Base-by-base conservation (phyloP, 192 early-diverging fungal genomes). In the Backusella tarrabulga region DNA sequence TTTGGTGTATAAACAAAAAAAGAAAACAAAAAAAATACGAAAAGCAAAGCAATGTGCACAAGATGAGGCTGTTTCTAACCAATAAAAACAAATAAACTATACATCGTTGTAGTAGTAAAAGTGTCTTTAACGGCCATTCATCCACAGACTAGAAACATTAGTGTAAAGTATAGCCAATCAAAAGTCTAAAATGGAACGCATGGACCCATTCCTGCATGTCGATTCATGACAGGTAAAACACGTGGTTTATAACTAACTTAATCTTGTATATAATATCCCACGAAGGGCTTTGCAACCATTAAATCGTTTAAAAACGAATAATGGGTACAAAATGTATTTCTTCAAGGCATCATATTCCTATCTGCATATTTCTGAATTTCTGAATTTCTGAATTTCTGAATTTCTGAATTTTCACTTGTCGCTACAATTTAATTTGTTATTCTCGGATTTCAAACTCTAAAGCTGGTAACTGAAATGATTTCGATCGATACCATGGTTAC, bases 191-290 rank as follows among this genome's bases (percentile, higher is more conserved):
- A n/a, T 23, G 26, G 4, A 38, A 23, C 68, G 68, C 68, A 70
- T 70, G 68, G 68, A 63, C 26, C 56, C 2, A 29, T 29, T 63
- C 26, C 56, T 63, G 56, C 7, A 63, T 29, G 56, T 11, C 23
- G 6, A 63, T 63, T 63, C 56, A 63, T 63, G 56, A 63, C 56
- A 63, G 56, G 23, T 29, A 63, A 63, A 63, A 63, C 56, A 63
- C 56, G 56, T 63, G 56, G 56, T 63, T 29, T 63, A 14, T 14
- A 56, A 9, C 21, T 56, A 29, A 63, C 56, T 29, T 63, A 63
- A 63, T 63, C 56, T 26, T 63, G 11, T 14, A 29, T 14, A 63
- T 63, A 63, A 63, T 63, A 63, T 60, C 54, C 54, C 54, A 60
- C 54, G 21, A 60, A 60, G 7, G 11, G 8, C 21, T 60, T 60